Evolutionary conservation across 2,329 filamentous ascomycete genomes (phyloP), one percentile per base, ranked within the genome.

Genomic region (Fusarium equiseti): DNA sequence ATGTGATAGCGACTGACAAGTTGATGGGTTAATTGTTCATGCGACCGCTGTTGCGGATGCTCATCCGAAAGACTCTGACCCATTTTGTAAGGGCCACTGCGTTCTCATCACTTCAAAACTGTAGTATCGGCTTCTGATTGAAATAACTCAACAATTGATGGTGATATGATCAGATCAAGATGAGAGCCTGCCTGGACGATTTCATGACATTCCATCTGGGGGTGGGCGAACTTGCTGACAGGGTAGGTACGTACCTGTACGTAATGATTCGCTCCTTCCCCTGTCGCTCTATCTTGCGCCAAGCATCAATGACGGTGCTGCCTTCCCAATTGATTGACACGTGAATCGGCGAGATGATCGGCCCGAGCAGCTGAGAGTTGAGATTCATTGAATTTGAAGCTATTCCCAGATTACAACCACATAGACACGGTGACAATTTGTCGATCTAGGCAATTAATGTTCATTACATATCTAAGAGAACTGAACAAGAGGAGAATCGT

Each of bases 31-130:
- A 88, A 78, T 77, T 87, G 81, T 73, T 88, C 85, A 70, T 82
- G 85, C 61, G 86, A 85, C 70, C 81, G 82, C 68, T 78, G 79
- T 65, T 77, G 78, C 73, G 79, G 79, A 48, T 74, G 79, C 77
- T 84, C 82, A 70, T 83, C 82, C 56, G 86, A 88, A 59, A 83
- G 80, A 72, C 75, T 79, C 78, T 88, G 86, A 62, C 86, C 86
- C 86, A 88, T 88, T 65, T 66, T 82, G 73, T 68, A 59, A 69
- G 52, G 60, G 60, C 61, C 53, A 59, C 48, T 54, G 44, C 16
- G 50, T n/a, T 70, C 32, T 64, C 77, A 78, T 76, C 27, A 66
- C 73, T 75, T 58, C 61, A 22, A 35, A 55, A 35, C 31, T 43
- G 22, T 15, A 43, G 13, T 53, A 40, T 35, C 44, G 57, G 44